A percentile compares a stretch with the other conserved stretches of the same genome.
These are phyloP conservation scores for Zygotorulaspora danielsina DNA, from an alignment of 805 yeast species.

Conservation along the genomic window DNA sequence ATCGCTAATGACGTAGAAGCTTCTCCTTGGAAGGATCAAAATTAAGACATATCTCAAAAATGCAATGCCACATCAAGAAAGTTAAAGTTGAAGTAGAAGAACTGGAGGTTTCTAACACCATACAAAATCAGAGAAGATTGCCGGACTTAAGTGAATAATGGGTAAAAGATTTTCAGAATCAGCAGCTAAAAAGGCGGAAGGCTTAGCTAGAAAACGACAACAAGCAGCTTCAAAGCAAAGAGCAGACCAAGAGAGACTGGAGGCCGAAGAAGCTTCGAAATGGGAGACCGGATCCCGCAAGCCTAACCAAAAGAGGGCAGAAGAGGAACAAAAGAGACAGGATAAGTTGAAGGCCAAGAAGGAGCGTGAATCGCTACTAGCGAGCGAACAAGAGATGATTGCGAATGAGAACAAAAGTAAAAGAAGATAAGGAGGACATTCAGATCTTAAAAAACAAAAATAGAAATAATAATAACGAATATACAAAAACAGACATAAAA, in stretches of 20 bases:
- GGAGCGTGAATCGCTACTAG: conserved; percentile 33
- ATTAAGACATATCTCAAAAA: not conserved
- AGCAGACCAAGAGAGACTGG: conserved; percentile 23
- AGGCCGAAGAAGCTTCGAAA: conserved; percentile 34
- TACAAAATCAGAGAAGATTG: no score
- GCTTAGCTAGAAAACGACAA: conserved; percentile 33
- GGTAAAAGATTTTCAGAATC: conserved; percentile 37
- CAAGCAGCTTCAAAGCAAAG: conserved; percentile 30
- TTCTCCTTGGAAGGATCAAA: not conserved
- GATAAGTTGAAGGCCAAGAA: conserved; percentile 31
- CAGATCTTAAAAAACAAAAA: not conserved
- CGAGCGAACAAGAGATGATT: conserved; percentile 31
- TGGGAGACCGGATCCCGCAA: conserved; percentile 35
- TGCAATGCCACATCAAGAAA: not conserved
- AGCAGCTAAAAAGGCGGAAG: conserved; percentile 36
- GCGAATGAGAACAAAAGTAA: conserved; percentile 26
- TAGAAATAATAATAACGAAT: no score
- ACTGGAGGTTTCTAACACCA: no score
- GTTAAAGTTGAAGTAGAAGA: no score
- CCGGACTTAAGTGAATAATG: conserved; percentile 24
- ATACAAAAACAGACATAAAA: no score
- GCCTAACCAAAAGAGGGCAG: conserved; percentile 24
- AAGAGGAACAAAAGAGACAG: conserved; percentile 33
- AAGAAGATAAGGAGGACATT: conserved; percentile 6
- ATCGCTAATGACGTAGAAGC: not conserved